A percentile compares a stretch with the other conserved stretches of the same genome.
phyloP scores from a whole-genome alignment of 116 monocot species.

The Dioscorea cayenensis region DNA sequence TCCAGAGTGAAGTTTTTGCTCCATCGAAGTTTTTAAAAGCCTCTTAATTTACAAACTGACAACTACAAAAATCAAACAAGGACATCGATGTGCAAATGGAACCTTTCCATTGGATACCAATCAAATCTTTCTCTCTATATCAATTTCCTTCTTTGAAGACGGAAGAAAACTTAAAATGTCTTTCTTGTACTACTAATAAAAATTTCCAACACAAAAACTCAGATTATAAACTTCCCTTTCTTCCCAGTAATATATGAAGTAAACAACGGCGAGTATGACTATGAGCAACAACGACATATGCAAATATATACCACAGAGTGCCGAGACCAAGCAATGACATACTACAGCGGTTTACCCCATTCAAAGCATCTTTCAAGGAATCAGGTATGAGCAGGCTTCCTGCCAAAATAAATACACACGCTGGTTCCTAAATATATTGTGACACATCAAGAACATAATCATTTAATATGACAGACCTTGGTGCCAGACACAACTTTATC shows the following conservation, averaged over 20 bases:
- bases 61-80: too few relatives aligned
- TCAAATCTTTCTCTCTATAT: too few relatives aligned
- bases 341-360: constrained; percentile 84
- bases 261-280: not conserved
- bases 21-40: too few relatives aligned
- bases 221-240: not conserved
- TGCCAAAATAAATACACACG: constrained; percentile 20
- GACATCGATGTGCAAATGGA: too few relatives aligned
- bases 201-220: not conserved
- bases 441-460: not conserved
- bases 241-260: not conserved
- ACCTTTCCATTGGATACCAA: too few relatives aligned
- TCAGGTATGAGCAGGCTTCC: constrained; percentile 91
- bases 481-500: constrained; percentile 82
- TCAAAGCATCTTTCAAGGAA: constrained; percentile 71
- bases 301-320: not conserved
- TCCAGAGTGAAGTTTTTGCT: too few relatives aligned
- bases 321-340: constrained; percentile 14
- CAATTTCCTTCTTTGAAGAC: too few relatives aligned
- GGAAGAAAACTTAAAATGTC: not conserved
- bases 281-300: too few relatives aligned
- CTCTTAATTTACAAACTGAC: too few relatives aligned
- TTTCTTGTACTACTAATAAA: not conserved
- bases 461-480: constrained; percentile 42
- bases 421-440: not conserved